Evolutionary conservation across 192 early-diverging fungal genomes (phyloP).

Genomic region (Powellomyces hirtus): DNA sequence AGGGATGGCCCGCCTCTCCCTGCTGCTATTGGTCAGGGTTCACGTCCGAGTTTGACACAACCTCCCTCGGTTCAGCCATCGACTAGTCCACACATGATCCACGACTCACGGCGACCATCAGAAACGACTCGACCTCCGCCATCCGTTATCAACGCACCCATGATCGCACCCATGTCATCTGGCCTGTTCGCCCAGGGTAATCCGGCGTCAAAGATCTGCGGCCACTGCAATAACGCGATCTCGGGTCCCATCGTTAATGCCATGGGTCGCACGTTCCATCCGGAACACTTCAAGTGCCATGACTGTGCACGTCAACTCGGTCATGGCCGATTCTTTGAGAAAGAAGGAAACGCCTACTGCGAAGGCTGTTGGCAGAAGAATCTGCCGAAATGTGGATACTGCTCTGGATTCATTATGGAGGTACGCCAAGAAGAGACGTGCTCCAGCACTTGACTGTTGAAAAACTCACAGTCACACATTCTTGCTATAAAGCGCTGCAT

Average conservation of each 20-base stretch:
- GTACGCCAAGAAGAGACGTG: slow-evolving; percentile 8
- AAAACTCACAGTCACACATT: too few species aligned
- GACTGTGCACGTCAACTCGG: slow-evolving; percentile 19
- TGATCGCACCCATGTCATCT: too few species aligned
- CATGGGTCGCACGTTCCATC: slow-evolving; percentile 28
- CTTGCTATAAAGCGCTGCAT: slow-evolving; percentile 35
- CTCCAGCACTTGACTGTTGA: too few species aligned
- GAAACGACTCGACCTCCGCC: too few species aligned
- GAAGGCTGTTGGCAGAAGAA: slow-evolving; percentile 18
- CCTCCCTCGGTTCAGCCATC: too few species aligned
- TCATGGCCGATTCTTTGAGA: slow-evolving; percentile 28
- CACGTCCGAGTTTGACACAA: too few species aligned
- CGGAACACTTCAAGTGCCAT: slow-evolving; percentile 30
- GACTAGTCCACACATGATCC: too few species aligned
- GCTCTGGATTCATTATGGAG: slow-evolving; percentile 28
- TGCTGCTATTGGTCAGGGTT: too few species aligned
- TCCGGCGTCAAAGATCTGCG: slow-evolving; percentile 2
- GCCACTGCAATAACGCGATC: slow-evolving; percentile 3
- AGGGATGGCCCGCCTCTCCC: too few species aligned
- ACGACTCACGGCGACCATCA: too few species aligned
- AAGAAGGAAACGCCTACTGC: slow-evolving; percentile 17
- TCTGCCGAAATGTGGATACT: slow-evolving; percentile 36
- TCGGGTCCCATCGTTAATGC: slow-evolving; percentile 20
- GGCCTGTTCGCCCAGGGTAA: background rate
- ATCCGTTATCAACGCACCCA: too few species aligned